phyloP scores from a whole-genome alignment of 2,329 filamentous ascomycete species.

The Ophiostoma montium region DNA sequence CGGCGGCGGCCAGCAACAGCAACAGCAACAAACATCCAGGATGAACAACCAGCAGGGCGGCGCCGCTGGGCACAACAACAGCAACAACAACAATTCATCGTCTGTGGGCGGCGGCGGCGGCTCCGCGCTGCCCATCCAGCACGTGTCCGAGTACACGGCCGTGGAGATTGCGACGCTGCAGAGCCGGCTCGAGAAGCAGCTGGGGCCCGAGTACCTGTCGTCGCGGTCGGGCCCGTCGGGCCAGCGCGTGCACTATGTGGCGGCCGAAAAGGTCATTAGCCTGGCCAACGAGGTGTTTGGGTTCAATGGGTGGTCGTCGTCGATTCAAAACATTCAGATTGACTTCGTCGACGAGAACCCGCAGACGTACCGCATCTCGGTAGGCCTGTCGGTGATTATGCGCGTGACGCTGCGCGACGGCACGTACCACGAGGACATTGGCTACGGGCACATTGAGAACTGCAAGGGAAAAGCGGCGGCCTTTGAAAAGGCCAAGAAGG shows the following conservation, averaged over 20 bases:
- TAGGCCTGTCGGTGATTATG: slow-evolving; percentile 82
- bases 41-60: not conserved
- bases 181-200: slow-evolving; percentile 74
- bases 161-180: slow-evolving; percentile 80
- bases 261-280: slow-evolving; percentile 93
- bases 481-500: slow-evolving; percentile 98
- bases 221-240: slow-evolving; percentile 70
- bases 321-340: slow-evolving; percentile 87
- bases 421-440: slow-evolving; percentile 95
- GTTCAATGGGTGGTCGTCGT: slow-evolving; percentile 94
- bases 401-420: slow-evolving; percentile 83
- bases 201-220: slow-evolving; percentile 93
- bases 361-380: slow-evolving; percentile 61
- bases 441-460: slow-evolving; percentile 94
- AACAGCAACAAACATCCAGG: not conserved
- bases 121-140: slow-evolving; percentile 1
- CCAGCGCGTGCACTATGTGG: slow-evolving; percentile 79
- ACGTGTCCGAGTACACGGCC: slow-evolving; percentile 70
- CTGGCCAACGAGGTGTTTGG: slow-evolving; percentile 92
- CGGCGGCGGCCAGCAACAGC: too few species aligned
- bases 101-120: too few species aligned
- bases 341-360: slow-evolving; percentile 88
- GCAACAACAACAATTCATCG: not conserved
- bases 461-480: slow-evolving; percentile 88
- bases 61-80: slow-evolving; percentile 1